Evolutionary conservation across 1,139 yeast genomes (phyloP).

Genomic region (Lodderomyces pseudojiufengensis): DNA sequence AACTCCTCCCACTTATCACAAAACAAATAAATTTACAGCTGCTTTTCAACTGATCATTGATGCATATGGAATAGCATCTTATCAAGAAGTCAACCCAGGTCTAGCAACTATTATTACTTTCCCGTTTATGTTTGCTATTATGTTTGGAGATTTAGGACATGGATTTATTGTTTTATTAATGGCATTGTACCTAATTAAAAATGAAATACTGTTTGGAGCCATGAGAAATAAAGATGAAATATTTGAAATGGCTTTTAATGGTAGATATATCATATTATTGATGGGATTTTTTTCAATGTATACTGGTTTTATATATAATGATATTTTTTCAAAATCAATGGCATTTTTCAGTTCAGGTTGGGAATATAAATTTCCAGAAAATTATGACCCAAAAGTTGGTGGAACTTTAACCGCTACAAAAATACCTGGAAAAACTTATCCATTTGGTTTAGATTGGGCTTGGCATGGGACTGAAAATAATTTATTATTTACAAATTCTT

Average conservation of each 20-base stretch:
- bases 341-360: constrained; percentile 83
- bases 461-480: constrained; percentile 98
- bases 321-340: constrained; percentile 86
- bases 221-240: constrained; percentile 83
- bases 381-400: constrained; percentile 56
- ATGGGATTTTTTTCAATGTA: constrained; percentile 95
- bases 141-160: constrained; percentile 99
- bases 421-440: constrained; percentile 57
- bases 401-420: constrained; percentile 56
- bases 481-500: constrained; percentile 84
- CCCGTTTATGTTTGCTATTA: constrained; percentile 98
- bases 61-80: constrained; percentile 91
- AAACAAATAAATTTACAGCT: constrained; percentile 84
- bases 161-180: constrained; percentile 77
- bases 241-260: constrained; percentile 92
- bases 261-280: constrained; percentile 80
- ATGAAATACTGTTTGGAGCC: constrained; percentile 61
- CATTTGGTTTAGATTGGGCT: constrained; percentile 85
- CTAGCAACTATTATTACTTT: constrained; percentile 91
- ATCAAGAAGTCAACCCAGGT: constrained; percentile 95
- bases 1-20: constrained; percentile 91
- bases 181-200: constrained; percentile 63
- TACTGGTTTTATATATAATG: constrained; percentile 92
- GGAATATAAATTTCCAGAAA: constrained; percentile 72
- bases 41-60: constrained; percentile 94